Evolutionary conservation across 345 rosid genomes (phyloP).

Genomic region (Eucalyptus pauciflora): DNA sequence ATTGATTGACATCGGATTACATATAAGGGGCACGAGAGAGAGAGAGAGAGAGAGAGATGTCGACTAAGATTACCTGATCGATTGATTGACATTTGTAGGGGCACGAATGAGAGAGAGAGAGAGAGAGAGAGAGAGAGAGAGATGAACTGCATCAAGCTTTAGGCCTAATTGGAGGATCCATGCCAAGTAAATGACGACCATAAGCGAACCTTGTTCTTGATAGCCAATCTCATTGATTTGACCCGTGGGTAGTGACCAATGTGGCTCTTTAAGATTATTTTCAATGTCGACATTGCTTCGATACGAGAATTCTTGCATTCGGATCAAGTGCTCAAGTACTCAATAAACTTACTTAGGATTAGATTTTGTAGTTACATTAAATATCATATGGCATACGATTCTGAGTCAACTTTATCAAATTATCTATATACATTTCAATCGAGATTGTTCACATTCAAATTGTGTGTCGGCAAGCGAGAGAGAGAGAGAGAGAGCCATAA

Average conservation of each 20-base stretch:
- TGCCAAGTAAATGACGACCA: background rate
- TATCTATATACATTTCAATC: background rate
- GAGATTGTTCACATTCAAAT: background rate
- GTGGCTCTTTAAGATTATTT: background rate
- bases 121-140: too few relatives aligned
- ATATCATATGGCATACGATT: background rate
- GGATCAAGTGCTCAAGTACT: background rate
- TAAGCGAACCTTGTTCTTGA: background rate
- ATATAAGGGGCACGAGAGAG: too few relatives aligned
- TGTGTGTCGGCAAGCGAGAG: background rate
- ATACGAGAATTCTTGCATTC: background rate
- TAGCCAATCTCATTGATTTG: background rate
- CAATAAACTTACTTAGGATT: background rate
- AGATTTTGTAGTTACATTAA: background rate
- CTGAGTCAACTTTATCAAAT: background rate
- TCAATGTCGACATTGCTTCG: background rate
- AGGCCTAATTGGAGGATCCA: background rate
- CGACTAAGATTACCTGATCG: background rate
- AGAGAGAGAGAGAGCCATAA: too few relatives aligned
- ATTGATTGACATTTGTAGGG: background rate
- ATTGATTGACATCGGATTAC: too few relatives aligned
- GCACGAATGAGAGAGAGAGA: background rate
- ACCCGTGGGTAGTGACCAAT: background rate
- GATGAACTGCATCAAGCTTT: accelerated
- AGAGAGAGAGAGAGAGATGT: background rate